These are phyloP conservation scores for Prunus persica DNA, from an alignment of 306 rosid species.

Conservation along the genomic window DNA sequence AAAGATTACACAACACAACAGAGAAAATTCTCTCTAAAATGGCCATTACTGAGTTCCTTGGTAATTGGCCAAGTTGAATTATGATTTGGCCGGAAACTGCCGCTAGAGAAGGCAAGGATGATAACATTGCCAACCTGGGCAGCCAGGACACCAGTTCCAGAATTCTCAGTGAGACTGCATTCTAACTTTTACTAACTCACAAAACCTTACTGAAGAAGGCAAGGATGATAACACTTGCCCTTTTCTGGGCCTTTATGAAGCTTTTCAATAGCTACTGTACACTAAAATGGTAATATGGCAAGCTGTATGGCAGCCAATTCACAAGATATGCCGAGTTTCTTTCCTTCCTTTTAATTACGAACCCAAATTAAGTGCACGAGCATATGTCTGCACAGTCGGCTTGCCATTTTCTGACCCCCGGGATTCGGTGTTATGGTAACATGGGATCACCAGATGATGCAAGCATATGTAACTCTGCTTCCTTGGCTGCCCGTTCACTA, in stretches of 20 bases:
- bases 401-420: slow-evolving; percentile 30
- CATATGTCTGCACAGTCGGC: slow-evolving; percentile 22
- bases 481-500: slow-evolving; percentile 61
- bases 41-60: slow-evolving; percentile 43
- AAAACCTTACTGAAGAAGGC: slow-evolving; percentile 18
- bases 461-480: slow-evolving; percentile 64
- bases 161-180: slow-evolving; percentile 50
- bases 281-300: slow-evolving; percentile 42
- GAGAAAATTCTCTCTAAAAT: slow-evolving; percentile 35
- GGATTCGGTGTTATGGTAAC: slow-evolving; percentile 53
- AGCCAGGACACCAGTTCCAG: slow-evolving; percentile 74
- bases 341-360: neutral
- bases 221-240: slow-evolving; percentile 26
- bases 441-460: slow-evolving; percentile 86
- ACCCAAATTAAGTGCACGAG: slow-evolving; percentile 17
- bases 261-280: slow-evolving; percentile 70
- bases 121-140: slow-evolving; percentile 98
- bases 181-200: slow-evolving; percentile 54
- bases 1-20: slow-evolving; percentile 19
- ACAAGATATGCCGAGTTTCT: slow-evolving; percentile 25
- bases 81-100: slow-evolving; percentile 77
- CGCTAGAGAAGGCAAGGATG: slow-evolving; percentile 89
- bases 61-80: slow-evolving; percentile 32
- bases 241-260: slow-evolving; percentile 42
- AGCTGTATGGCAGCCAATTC: slow-evolving; percentile 44